Percentiles rank a stretch among this genome's conserved stretches.
These are phyloP conservation scores for Pyrenochaeta sp. DNA, from an alignment of 2,329 filamentous ascomycete species.

Conservation along the genomic window DNA sequence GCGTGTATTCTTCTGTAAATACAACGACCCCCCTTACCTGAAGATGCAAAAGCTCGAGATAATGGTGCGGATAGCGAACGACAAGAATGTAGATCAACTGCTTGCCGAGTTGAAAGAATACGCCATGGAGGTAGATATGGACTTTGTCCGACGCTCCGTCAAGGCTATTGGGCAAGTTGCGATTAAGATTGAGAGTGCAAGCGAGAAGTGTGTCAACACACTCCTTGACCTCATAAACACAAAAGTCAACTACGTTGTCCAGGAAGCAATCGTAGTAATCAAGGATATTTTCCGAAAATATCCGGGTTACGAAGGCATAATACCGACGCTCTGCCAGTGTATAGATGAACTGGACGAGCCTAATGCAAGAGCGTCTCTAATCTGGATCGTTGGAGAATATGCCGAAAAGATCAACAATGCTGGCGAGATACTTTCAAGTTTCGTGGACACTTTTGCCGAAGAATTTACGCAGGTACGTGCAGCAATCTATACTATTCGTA, in stretches of 20 bases:
- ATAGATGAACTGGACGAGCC: constrained; percentile 98
- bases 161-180: constrained; percentile 97
- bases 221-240: constrained; percentile 93
- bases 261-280: constrained; percentile 98
- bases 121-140: constrained; percentile 97
- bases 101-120: constrained; percentile 96
- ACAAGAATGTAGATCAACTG: constrained; percentile 93
- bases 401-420: constrained; percentile 99
- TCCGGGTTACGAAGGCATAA: constrained; percentile 96
- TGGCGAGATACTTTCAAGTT: constrained; percentile 89
- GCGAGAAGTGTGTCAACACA: constrained; percentile 94
- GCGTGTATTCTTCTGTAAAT: constrained; percentile 99
- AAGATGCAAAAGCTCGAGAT: constrained; percentile 98
- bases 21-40: constrained; percentile 97
- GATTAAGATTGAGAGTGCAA: constrained; percentile 96
- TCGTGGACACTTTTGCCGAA: constrained; percentile 93
- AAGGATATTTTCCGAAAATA: constrained; percentile 99
- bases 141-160: constrained; percentile 92
- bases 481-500: too few species aligned
- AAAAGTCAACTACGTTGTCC: constrained; percentile 98
- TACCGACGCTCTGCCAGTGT: constrained; percentile 93
- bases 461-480: constrained; percentile 86
- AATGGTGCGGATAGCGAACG: constrained; percentile 98
- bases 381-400: constrained; percentile 99
- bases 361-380: constrained; percentile 85